Evolutionary conservation across 2,329 filamentous ascomycete genomes (phyloP), one percentile per base, ranked within the genome.

Genomic region (Hypocreales sp.): DNA sequence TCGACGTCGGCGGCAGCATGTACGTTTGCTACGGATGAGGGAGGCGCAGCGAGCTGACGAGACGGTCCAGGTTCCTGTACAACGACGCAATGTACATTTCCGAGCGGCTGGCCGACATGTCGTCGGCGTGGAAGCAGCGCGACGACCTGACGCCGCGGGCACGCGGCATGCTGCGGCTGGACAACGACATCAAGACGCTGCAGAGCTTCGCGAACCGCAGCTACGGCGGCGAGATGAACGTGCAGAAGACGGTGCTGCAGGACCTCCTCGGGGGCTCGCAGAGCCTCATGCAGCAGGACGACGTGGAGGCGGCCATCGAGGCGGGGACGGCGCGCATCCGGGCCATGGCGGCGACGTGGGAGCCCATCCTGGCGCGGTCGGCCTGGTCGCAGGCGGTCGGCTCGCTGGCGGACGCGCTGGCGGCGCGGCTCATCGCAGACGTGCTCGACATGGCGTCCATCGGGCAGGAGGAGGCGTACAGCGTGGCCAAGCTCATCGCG

Each of bases 11-110:
- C 15, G 72, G 73, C 15, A 77, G 70, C 38, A 78, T 79, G 72
- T 75, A 51, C 45, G 66, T 35, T 12, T 24, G 14, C 7, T 18
- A 6, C 4, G 15, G 11, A 15, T 7, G 2, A 14, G 20, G 22
- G 12, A 20, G 10, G 21, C 21, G 8, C 15, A 6, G 5, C 8
- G 6, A 2, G n/a, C 22, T 29, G 17, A 25, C 16, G 7, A n/a
- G 14, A 14, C 19, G 7, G 3, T 11, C 2, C 15, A 73, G 68
- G 67, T 73, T 62, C 35, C 55, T 78, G 5, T 79, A 79, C 41
- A 79, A 79, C 33, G 74, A 79, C 40, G 63, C 70, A 20, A 64
- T 63, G 37, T 76, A 76, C 43, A 52, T 79, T 7, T 61, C 71
- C 2, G 69, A 76, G 40, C 57, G 56, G 27, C 40, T 79, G 6